These are phyloP conservation scores for Myrica gale DNA, from an alignment of 306 rosid genomes.

Conservation along the genomic window DNA sequence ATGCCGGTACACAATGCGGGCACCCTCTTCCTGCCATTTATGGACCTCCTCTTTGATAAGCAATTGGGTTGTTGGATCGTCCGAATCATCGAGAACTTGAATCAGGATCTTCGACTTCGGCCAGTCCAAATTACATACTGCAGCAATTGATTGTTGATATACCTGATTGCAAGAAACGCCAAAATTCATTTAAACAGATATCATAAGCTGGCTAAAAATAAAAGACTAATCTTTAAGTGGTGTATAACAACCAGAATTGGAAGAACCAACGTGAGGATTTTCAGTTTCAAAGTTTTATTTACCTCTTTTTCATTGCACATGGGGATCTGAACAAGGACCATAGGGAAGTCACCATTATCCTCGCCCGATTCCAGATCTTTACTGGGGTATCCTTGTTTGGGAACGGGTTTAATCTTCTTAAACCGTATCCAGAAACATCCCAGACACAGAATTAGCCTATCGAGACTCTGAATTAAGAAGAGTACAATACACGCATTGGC, in stretches of 20 bases:
- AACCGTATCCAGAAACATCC: conserved; percentile 88
- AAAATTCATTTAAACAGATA: conserved; percentile 15
- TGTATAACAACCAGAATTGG: background rate
- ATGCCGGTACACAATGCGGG: conserved; percentile 69
- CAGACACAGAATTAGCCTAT: conserved; percentile 67
- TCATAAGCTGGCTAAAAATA: background rate
- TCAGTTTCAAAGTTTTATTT: background rate
- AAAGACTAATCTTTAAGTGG: background rate
- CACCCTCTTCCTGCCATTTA: conserved; percentile 84
- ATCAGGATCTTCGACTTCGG: conserved; percentile 66
- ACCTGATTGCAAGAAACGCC: conserved; percentile 43
- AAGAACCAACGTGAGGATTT: background rate
- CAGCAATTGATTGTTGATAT: conserved; percentile 83
- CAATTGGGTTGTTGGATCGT: conserved; percentile 64
- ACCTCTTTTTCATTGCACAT: conserved; percentile 96
- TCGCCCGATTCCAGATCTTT: conserved; percentile 70
- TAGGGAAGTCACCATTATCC: conserved; percentile 63
- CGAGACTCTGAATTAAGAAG: conserved; percentile 77
- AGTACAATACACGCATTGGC: conserved; percentile 70
- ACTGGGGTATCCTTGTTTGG: conserved; percentile 35
- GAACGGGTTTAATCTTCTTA: conserved; percentile 75
- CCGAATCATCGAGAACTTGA: conserved; percentile 90
- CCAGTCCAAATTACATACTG: conserved; percentile 87
- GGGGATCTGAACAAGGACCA: conserved; percentile 96
- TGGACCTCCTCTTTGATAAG: conserved; percentile 69